Base-by-base conservation (phyloP, 495 filamentous ascomycete genomes). In the Aspergillus indologenus region DNA sequence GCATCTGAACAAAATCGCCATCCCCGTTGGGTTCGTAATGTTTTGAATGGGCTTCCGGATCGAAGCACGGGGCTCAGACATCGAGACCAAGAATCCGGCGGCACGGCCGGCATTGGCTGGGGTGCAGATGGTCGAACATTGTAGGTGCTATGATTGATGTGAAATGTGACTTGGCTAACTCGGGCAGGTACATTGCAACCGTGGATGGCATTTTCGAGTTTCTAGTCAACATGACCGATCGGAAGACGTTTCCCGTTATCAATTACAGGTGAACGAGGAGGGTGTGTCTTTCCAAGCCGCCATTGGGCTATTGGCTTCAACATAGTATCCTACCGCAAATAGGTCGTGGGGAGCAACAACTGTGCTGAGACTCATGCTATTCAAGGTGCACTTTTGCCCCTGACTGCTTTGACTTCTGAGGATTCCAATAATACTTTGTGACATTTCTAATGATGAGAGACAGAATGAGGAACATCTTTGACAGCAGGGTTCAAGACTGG, bases 161-260 rank as follows among this genome's bases (percentile, higher is more conserved):
- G 2, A 21, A 40, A 11, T 15, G 6, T 45, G 53, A 26, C 24
- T 22, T 42, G 18, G 57, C 54, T 73, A 24, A 53, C 52, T 54
- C 42, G 19, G 26, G 17, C 57, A 90, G 89, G 58, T 91, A 86
- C 61, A 78, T 89, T 63, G 89, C 81, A n/a, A 88, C 87, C 3
- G 79, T 89, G 54, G 80, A 87, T 51, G 89, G 89, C 19, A 87
- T 92, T 18, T 87, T 89, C 58, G 86, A 91, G 70, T 89, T 85
- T 60, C 79, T 79, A 21, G 75, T 91, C 56, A 87, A 92, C 65
- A 66, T 85, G 20, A 67, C 78, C n/a, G 81, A 83, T 51, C 79
- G 88, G 57, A 88, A 84, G 69, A 78, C 81, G 5, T 88, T 85
- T 64, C 87, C 88, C 23, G 78, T 79, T 31, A 74, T 88, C 44